Conservation (phyloP, 1,284 basidiomycete genomes). For the Cystobasidium slooffiae region DNA sequence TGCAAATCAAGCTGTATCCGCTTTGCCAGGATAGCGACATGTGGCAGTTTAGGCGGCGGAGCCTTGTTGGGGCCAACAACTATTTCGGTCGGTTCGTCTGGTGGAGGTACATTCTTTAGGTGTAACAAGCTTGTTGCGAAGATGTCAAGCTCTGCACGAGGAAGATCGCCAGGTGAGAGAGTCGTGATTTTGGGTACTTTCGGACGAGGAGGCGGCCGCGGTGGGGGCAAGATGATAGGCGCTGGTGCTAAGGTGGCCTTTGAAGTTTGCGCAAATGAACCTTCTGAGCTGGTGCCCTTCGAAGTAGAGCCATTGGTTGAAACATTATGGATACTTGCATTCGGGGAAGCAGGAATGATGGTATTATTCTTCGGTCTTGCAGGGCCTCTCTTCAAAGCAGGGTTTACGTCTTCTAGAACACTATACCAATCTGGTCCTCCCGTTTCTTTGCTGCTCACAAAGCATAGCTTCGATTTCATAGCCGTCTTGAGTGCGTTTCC, state of each 20-base stretch:
- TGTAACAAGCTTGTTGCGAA: conserved; percentile 5
- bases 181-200: not conserved
- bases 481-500: not conserved
- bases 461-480: conserved; percentile 5
- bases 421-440: not conserved
- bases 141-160: conserved; percentile 12
- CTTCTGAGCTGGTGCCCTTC: not conserved
- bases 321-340: no score
- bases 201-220: not conserved
- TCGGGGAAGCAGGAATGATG: no score
- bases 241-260: not conserved
- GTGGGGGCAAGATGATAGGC: not conserved
- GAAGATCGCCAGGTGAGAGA: not conserved
- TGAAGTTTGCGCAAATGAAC: not conserved
- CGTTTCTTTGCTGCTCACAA: not conserved
- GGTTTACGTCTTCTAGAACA: conserved; percentile 4
- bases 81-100: not conserved
- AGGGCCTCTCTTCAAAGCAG: not conserved
- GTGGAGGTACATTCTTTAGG: conserved; percentile 1
- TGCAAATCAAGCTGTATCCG: conserved; percentile 1
- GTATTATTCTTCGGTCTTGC: not conserved
- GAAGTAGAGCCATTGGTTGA: no score
- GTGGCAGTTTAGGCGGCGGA: not conserved
- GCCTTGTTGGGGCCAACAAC: not conserved
- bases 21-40: not conserved